A percentile compares a stretch with the other conserved stretches of the same genome.
Conservation (phyloP, 148 eudicot species). For the Dysphania ambrosioides region DNA sequence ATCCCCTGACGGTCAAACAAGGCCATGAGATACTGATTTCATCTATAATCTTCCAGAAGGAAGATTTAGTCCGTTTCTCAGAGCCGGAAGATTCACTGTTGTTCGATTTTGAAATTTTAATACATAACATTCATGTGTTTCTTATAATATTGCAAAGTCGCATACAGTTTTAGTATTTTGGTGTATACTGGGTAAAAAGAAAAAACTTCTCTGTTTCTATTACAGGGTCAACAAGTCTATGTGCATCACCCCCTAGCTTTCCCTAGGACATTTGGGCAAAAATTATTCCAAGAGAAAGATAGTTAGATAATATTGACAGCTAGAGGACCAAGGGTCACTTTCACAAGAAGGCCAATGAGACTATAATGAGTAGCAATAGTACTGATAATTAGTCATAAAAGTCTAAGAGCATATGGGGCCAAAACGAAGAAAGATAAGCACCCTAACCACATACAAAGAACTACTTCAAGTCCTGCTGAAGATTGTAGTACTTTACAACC, state of each 20-base stretch:
- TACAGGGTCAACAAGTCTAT: not conserved
- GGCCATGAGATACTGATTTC: not conserved
- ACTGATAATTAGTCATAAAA: not conserved
- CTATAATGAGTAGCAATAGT: not conserved
- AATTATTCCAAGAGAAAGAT: not conserved
- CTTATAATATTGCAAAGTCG: not conserved
- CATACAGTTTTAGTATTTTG: not conserved
- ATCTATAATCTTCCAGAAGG: not conserved
- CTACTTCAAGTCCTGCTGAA: not conserved
- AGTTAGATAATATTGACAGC: not conserved
- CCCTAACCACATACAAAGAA: constrained; percentile 2
- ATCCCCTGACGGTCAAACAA: not conserved
- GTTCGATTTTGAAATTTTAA: not conserved
- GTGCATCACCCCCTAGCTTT: not conserved
- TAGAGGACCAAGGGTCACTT: not conserved
- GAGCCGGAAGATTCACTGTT: not conserved
- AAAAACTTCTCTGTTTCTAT: not conserved
- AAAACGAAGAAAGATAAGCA: not conserved
- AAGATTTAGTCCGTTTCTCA: not conserved
- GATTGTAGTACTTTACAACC: not conserved
- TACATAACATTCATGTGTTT: not conserved
- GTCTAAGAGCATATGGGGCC: not conserved
- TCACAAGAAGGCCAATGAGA: not conserved
- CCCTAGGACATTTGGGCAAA: not conserved
- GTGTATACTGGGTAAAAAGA: not conserved